Percentiles rank a stretch among this genome's conserved stretches.
These are phyloP conservation scores for Bertia moriformis DNA, from an alignment of 2,329 filamentous ascomycete genomes.

Conservation along the genomic window DNA sequence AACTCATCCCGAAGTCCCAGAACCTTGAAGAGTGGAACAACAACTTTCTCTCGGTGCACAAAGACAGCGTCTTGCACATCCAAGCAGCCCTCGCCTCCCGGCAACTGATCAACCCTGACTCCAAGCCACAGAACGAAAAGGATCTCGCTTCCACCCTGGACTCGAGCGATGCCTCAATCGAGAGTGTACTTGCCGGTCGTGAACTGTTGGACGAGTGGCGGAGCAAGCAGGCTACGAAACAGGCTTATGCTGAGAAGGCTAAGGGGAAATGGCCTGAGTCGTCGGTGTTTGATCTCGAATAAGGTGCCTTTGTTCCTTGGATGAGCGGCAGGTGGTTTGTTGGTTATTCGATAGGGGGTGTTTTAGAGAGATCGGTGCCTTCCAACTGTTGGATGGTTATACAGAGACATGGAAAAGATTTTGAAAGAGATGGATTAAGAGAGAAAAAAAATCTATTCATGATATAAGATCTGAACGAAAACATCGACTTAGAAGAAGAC, in stretches of 20 bases:
- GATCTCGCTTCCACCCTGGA: slow-evolving; percentile 45
- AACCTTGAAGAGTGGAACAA: slow-evolving; percentile 52
- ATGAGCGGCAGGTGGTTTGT: too few species aligned
- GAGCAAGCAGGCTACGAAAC: neutral
- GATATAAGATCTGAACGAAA: too few species aligned
- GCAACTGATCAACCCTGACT: slow-evolving; percentile 39
- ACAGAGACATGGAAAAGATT: too few species aligned
- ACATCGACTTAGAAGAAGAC: too few species aligned
- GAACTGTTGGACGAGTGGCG: slow-evolving; percentile 7
- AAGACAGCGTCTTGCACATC: slow-evolving; percentile 43
- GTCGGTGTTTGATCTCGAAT: neutral
- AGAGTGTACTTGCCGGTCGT: slow-evolving; percentile 40
- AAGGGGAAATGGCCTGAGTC: neutral
- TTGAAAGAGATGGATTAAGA: too few species aligned
- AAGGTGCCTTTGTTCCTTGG: too few species aligned
- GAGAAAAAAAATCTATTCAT: too few species aligned
- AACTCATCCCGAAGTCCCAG: slow-evolving; percentile 37
- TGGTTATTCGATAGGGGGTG: too few species aligned
- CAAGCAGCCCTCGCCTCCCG: slow-evolving; percentile 48
- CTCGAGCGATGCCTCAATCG: slow-evolving; percentile 29
- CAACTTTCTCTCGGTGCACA: slow-evolving; percentile 47
- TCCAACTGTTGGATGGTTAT: too few species aligned
- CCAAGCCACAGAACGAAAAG: slow-evolving; percentile 38
- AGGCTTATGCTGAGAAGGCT: neutral
- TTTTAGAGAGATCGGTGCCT: too few species aligned